These are phyloP conservation scores for Trametes coccinea DNA, from an alignment of 768 basidiomycete species.

Conservation along the genomic window DNA sequence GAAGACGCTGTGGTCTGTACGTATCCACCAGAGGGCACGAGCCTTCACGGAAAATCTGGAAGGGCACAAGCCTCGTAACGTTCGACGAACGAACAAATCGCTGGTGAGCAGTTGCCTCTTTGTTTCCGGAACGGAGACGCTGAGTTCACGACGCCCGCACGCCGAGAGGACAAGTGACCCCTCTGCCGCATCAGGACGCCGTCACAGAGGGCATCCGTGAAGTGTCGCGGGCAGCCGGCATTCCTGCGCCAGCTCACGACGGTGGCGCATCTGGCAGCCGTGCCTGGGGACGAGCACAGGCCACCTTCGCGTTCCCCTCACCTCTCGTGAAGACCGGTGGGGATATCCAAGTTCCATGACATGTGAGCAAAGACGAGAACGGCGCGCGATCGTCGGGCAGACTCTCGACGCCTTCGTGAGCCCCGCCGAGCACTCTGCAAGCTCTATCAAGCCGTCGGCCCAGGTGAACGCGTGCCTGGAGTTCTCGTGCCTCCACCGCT, in stretches of 20 bases:
- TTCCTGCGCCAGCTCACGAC: not conserved
- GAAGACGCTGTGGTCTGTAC: not conserved
- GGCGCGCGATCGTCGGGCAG: slow-evolving; percentile 5
- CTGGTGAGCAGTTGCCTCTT: not conserved
- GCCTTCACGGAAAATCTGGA: not conserved
- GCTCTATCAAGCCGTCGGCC: slow-evolving; percentile 1
- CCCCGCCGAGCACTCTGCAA: not conserved
- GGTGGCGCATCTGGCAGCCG: not conserved
- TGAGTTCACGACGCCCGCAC: not conserved
- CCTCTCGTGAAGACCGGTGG: not conserved
- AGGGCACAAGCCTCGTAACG: not conserved
- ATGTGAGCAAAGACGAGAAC: not conserved
- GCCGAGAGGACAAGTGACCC: slow-evolving; percentile 2
- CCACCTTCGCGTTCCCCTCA: slow-evolving; percentile 1
- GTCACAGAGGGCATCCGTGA: not conserved
- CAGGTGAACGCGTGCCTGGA: slow-evolving; percentile 11
- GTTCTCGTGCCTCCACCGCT: not conserved
- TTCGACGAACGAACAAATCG: too few species aligned
- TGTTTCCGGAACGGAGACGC: not conserved
- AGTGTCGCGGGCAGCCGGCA: not conserved
- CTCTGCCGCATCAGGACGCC: not conserved
- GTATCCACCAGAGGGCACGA: not conserved
- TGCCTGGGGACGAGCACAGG: not conserved
- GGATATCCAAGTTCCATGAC: not conserved
- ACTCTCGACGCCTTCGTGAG: not conserved